Percentiles rank a stretch among this genome's conserved stretches.
These are phyloP conservation scores for Gillenia trifoliata DNA, from an alignment of 306 rosid species.

Conservation along the genomic window DNA sequence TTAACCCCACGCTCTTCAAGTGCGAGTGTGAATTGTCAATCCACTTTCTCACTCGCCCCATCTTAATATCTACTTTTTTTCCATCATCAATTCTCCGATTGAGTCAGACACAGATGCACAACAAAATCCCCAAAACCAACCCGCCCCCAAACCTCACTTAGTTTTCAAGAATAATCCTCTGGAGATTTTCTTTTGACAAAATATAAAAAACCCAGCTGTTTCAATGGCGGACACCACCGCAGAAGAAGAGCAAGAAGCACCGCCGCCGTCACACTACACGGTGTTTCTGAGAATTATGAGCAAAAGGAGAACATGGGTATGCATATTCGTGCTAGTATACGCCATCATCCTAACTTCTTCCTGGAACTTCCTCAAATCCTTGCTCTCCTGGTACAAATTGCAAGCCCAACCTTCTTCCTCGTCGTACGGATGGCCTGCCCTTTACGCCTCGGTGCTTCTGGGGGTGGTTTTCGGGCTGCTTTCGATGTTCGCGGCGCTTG, in stretches of 20 bases:
- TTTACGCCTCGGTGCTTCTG: conserved; percentile 79
- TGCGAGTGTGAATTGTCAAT: not conserved
- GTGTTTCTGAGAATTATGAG: conserved; percentile 53
- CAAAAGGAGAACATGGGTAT: conserved; percentile 84
- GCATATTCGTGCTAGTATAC: conserved; percentile 50
- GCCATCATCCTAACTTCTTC: conserved; percentile 44
- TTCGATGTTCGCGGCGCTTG: conserved; percentile 81
- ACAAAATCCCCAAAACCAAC: not conserved
- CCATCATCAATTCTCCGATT: not conserved
- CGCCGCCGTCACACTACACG: conserved; percentile 36
- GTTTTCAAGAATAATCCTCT: not conserved
- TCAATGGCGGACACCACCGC: conserved; percentile 31
- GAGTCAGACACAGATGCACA: not conserved
- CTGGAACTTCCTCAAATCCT: conserved; percentile 68
- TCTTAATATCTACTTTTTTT: not conserved
- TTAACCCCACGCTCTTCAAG: not conserved
- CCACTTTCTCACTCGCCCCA: not conserved
- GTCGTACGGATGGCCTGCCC: conserved; percentile 68
- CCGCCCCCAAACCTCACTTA: not conserved
- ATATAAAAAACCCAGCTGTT: not conserved
- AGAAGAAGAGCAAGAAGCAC: conserved; percentile 31
- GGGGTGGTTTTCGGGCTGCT: conserved; percentile 71
- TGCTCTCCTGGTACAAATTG: conserved; percentile 61
- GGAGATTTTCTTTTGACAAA: not conserved
- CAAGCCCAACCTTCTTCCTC: conserved; percentile 32